phyloP scores from a whole-genome alignment of 192 early-diverging fungal genomes.

The Coemansia sp. region DNA sequence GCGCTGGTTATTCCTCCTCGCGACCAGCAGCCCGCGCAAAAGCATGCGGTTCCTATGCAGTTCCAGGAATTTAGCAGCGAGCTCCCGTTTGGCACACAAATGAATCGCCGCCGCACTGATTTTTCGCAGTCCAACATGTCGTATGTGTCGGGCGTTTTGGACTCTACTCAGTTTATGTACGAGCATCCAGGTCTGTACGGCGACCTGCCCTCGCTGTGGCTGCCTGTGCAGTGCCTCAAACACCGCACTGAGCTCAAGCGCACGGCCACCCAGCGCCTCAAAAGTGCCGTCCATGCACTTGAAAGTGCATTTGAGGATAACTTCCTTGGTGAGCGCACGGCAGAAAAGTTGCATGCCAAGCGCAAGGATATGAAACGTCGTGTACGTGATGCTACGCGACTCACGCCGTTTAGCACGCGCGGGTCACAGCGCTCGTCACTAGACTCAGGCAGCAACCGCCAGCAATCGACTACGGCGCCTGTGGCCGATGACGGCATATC shows the following conservation, averaged over 20 bases:
- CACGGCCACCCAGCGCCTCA: constrained; percentile 15
- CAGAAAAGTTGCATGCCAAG: constrained; percentile 19
- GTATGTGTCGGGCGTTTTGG: constrained; percentile 27
- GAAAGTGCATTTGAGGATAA: constrained; percentile 30
- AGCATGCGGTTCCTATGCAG: constrained; percentile 20
- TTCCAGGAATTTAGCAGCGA: constrained; percentile 35
- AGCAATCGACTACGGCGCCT: not conserved
- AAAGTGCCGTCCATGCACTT: constrained; percentile 8
- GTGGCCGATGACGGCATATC: not conserved
- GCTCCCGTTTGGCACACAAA: constrained; percentile 35
- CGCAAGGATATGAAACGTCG: constrained; percentile 2
- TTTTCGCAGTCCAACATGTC: constrained; percentile 45
- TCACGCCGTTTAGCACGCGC: constrained; percentile 4
- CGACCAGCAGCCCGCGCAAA: not conserved
- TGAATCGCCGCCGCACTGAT: constrained; percentile 37
- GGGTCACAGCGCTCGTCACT: constrained; percentile 6
- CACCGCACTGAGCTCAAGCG: constrained; percentile 15
- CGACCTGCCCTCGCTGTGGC: constrained; percentile 45
- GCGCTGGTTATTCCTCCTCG: not conserved
- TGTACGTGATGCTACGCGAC: constrained; percentile 2
- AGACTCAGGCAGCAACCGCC: constrained; percentile 1
- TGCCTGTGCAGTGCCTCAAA: constrained; percentile 36
- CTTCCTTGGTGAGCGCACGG: constrained; percentile 25
- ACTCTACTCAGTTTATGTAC: constrained; percentile 44
- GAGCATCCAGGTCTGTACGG: constrained; percentile 45